Evolutionary conservation across 108 stramenopile genomes (phyloP), one percentile per base, ranked within the genome.

Genomic region (Pinguiococcus pyrenoidosus): DNA sequence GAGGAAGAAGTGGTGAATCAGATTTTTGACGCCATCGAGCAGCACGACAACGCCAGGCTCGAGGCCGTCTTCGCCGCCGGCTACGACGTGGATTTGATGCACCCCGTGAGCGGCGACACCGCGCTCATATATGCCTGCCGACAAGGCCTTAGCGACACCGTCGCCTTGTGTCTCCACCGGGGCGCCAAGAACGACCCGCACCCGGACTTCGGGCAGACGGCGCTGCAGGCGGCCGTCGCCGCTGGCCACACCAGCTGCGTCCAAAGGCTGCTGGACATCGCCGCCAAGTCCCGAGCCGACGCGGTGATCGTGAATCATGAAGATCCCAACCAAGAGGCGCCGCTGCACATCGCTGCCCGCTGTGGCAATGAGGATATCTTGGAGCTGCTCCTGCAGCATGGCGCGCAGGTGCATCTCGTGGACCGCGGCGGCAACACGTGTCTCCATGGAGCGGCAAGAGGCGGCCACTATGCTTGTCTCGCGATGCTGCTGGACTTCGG

Each of bases 181-280:
- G 64, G 76, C 22, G 77, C 77, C 3, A 40, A 29, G 14, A 82
- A 82, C 53, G 81, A 80, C 54, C 79, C 79, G 2, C 77, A 80
- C 56, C 79, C 81, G 8, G 40, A 62, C 0, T 78, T 57, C 29
- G 78, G 78, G 7, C 64, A 66, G 51, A 69, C 68, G 17, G 68
- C 68, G 17, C 53, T 69, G 13, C 68, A 69, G 41, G 56, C 63
- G 0, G 78, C 78, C 10, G 78, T 73, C 0, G 64, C 73, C 3
- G 29, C 71, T 8, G 78, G 78, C n/a, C 71, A 73, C 10, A 34
- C 44, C 29, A 48, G 32, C 9, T 75, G 74, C 51, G 67, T 66
- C 33, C 33, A 62, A 49, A 25, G 75, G 13, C 34, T 79, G 8
- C 54, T 79, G 8, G 73, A 71, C 21, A 64, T 59, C 14, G 76